Evolutionary conservation across 352 stramenopile species (phyloP), one percentile per base, ranked within the genome.

Genomic region (Pythium angustatum): DNA sequence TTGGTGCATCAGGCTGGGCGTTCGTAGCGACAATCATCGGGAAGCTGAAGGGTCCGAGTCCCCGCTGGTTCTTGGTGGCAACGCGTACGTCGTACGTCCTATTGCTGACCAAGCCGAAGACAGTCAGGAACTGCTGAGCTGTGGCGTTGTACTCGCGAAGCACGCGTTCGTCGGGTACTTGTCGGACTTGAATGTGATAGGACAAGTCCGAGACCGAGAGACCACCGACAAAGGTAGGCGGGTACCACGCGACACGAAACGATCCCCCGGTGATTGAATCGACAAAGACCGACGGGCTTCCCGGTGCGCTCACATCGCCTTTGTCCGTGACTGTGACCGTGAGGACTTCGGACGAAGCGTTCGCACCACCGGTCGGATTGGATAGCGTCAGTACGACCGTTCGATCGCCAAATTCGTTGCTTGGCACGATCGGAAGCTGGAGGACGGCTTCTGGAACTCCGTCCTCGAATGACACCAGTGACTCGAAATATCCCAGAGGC

Each of bases 271-370:
- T 77, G 0, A 51, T 34, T 8, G 28, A 41, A 17, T 41, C 34
- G 28, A 45, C 22, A 1, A 10, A 17, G 1, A 76, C 15, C 26
- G 27, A 12, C 12, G 75, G 71, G 12, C 33, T 58, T n/a, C 69
- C 76, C 30, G 79, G 67, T 12, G 73, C 31, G 55, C 79, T 80
- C n/a, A 78, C 33, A 27, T 82, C 73, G 4, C 77, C 76, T 59
- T 73, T 66, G 44, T 86, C 77, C 5, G 57, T 8, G 22, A 88
- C 59, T 8, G 38, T 45, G 11, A 86, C 30, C 0, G 53, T 70
- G 51, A 77, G 64, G 10, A 36, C 57, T 17, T 52, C 44, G 10
- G 38, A 30, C 15, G 40, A 64, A 0, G 69, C 30, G 24, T 49
- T 62, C 14, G 66, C 66, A 17, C 73, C 75, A 28, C 61, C 58